Percentiles rank a stretch among this genome's conserved stretches.
Conservation (phyloP, 2,329 filamentous ascomycete species). For the Mariannaea elegans region DNA sequence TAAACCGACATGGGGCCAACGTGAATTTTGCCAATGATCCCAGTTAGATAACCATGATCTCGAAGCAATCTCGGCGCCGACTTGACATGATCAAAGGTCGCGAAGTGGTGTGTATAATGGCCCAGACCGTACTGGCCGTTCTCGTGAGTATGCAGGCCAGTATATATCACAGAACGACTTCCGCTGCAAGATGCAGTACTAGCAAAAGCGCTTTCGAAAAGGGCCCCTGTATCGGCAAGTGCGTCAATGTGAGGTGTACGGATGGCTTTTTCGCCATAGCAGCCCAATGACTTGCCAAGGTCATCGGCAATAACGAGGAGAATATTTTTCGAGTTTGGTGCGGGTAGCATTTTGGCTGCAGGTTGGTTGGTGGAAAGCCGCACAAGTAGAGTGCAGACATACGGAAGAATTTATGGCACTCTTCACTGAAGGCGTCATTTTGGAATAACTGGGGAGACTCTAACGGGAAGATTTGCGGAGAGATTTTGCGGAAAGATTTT, state of each 20-base stretch:
- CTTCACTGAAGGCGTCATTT: too few relatives aligned
- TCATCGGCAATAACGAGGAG: conserved; percentile 16
- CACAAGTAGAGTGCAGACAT: too few relatives aligned
- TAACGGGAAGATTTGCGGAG: too few relatives aligned
- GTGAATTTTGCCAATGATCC: conserved; percentile 59
- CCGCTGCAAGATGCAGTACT: conserved; percentile 59
- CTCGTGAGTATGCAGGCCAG: conserved; percentile 57
- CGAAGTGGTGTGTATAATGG: conserved; percentile 49
- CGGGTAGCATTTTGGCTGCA: too few relatives aligned
- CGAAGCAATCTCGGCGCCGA: conserved; percentile 51
- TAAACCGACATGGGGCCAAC: conserved; percentile 48
- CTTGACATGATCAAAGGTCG: conserved; percentile 54
- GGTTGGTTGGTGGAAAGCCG: too few relatives aligned
- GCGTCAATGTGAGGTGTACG: conserved; percentile 18
- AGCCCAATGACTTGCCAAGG: conserved; percentile 20
- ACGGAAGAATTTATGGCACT: too few relatives aligned
- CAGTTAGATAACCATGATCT: conserved; percentile 53
- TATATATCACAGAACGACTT: conserved; percentile 57
- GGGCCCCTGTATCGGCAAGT: conserved; percentile 21
- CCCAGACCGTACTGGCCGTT: conserved; percentile 56
- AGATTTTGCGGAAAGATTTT: too few relatives aligned
- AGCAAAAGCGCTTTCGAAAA: conserved; percentile 42
- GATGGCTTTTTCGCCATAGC: conserved; percentile 20
- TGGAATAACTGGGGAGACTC: too few relatives aligned
- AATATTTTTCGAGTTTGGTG: conserved; percentile 12